Percentiles rank a stretch among this genome's conserved stretches.
Conservation (phyloP, 2,329 filamentous ascomycete genomes). For the Pseudogymnoascus verrucosus region DNA sequence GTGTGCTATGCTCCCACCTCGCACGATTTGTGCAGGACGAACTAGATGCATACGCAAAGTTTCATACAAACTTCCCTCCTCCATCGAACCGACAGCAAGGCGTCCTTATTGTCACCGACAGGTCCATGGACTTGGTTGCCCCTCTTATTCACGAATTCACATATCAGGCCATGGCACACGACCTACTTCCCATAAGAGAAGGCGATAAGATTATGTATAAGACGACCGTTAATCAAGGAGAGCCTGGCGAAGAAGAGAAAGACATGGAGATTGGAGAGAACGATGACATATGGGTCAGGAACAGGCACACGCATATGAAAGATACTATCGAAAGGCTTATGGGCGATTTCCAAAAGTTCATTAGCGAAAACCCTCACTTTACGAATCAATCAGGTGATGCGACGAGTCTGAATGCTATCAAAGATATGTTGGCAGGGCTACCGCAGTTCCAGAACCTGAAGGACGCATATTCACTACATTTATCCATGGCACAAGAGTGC, state of each 20-base stretch:
- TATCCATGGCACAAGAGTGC: slow-evolving; percentile 94
- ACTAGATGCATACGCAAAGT: slow-evolving; percentile 80
- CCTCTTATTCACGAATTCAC: slow-evolving; percentile 94
- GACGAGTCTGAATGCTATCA: slow-evolving; percentile 80
- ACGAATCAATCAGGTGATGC: slow-evolving; percentile 63
- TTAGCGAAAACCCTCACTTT: slow-evolving; percentile 87
- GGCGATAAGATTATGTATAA: slow-evolving; percentile 82
- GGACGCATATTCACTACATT: slow-evolving; percentile 85
- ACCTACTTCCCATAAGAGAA: slow-evolving; percentile 81
- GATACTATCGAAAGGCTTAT: slow-evolving; percentile 92
- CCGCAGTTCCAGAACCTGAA: slow-evolving; percentile 95
- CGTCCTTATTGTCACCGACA: slow-evolving; percentile 77
- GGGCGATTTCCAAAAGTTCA: slow-evolving; percentile 85
- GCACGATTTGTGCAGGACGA: slow-evolving; percentile 88
- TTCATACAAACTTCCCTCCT: slow-evolving; percentile 76
- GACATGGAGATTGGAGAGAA: slow-evolving; percentile 87
- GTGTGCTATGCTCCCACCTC: slow-evolving; percentile 77
- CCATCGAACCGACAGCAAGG: slow-evolving; percentile 70
- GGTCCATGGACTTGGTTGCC: slow-evolving; percentile 84
- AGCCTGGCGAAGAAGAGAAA: slow-evolving; percentile 64
- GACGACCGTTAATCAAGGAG: slow-evolving; percentile 69
- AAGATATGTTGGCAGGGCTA: slow-evolving; percentile 92
- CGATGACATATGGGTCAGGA: slow-evolving; percentile 92
- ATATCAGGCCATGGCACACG: slow-evolving; percentile 97
- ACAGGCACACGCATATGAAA: slow-evolving; percentile 94